A percentile compares a stretch with the other conserved stretches of the same genome.
Conservation (phyloP, 768 basidiomycete genomes). For the Xanthoconium purpureum region DNA sequence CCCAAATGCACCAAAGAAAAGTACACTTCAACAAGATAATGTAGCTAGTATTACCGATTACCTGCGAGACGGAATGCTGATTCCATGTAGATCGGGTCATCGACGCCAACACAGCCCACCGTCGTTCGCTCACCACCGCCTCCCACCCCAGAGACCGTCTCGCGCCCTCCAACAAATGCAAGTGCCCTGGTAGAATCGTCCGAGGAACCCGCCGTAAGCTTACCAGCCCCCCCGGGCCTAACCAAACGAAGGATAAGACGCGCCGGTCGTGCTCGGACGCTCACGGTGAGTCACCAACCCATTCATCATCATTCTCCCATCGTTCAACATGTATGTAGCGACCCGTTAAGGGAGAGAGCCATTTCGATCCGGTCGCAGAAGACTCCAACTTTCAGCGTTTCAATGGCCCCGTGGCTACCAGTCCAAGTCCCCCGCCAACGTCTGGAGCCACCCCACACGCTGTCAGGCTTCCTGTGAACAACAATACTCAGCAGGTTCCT, state of each 20-base stretch:
- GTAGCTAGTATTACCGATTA: not conserved
- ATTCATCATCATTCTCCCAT: not conserved
- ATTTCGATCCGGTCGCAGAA: not conserved
- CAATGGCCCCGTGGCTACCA: not conserved
- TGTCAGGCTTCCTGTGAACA: conserved; percentile 12
- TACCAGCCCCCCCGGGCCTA: conserved; percentile 13
- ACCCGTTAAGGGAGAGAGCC: not conserved
- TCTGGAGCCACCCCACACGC: not conserved
- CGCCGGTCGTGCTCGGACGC: not conserved
- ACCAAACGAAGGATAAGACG: not conserved
- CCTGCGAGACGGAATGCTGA: not conserved
- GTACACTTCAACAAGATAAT: not conserved
- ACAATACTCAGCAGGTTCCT: not conserved
- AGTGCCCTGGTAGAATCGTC: not conserved
- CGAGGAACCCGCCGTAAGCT: not conserved
- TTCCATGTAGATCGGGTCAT: conserved; percentile 1
- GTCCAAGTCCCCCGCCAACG: conserved; percentile 8
- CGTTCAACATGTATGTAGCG: conserved; percentile 2
- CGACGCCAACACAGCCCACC: not conserved
- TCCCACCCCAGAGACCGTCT: not conserved
- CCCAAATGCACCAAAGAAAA: not conserved
- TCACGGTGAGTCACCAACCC: conserved; percentile 1
- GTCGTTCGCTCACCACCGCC: not conserved
- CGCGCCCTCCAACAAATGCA: not conserved
- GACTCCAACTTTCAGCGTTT: not conserved